Conservation (phyloP, 2,329 filamentous ascomycete genomes). For the Cladosporium cucumerinum region DNA sequence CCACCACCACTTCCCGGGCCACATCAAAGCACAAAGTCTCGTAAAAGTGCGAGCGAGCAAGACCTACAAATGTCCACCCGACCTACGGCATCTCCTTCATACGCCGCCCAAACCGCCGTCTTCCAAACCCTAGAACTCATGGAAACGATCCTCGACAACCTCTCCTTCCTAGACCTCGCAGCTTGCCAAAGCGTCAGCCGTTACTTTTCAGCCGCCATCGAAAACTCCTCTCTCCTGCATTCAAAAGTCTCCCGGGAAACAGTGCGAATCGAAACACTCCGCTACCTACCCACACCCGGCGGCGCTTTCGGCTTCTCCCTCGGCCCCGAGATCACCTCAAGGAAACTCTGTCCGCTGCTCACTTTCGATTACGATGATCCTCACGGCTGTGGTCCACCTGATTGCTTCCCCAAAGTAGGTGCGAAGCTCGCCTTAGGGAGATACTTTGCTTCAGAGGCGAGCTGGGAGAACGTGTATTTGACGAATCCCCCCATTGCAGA, state of each 20-base stretch:
- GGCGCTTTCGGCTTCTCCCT: neutral
- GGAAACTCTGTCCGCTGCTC: neutral
- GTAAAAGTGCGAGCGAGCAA: neutral
- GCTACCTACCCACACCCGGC: neutral
- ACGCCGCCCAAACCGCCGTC: neutral
- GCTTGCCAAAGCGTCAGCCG: neutral
- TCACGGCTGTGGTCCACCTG: neutral
- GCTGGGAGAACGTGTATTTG: neutral
- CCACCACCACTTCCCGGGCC: neutral
- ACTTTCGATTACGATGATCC: neutral
- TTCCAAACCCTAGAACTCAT: neutral
- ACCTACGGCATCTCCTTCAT: neutral
- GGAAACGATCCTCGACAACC: neutral
- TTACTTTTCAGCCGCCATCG: neutral
- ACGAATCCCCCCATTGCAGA: neutral
- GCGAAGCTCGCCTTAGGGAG: neutral
- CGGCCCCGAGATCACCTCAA: neutral
- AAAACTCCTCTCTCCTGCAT: neutral
- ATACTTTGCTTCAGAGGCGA: neutral
- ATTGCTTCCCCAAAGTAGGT: neutral
- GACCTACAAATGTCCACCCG: neutral
- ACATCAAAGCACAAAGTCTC: neutral
- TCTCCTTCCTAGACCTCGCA: neutral
- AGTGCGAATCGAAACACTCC: neutral
- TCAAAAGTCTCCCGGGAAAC: neutral